A percentile compares a stretch with the other conserved stretches of the same genome.
These are phyloP conservation scores for Trametes polyzona DNA, from an alignment of 1,284 basidiomycete species.

Conservation along the genomic window DNA sequence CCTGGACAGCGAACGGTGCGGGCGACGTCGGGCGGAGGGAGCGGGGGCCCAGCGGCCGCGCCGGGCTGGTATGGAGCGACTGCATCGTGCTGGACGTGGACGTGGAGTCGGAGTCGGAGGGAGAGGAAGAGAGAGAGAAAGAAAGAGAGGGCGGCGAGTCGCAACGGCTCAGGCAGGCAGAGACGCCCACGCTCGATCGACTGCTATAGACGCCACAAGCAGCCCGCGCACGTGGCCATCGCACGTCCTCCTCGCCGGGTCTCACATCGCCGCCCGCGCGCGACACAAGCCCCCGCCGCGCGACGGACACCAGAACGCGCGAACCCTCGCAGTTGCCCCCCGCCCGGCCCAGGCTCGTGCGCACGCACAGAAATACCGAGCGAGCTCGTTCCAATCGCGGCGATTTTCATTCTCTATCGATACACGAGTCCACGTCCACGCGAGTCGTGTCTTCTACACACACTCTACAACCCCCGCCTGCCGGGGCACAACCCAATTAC, in stretches of 20 bases:
- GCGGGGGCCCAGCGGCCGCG: slow-evolving; percentile 64
- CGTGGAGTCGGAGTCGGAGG: slow-evolving; percentile 20
- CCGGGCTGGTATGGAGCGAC: slow-evolving; percentile 37
- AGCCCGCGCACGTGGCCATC: slow-evolving; percentile 22
- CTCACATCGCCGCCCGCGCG: slow-evolving; percentile 21
- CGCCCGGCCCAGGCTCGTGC: neutral
- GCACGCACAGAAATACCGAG: slow-evolving; percentile 1
- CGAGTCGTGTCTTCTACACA: slow-evolving; percentile 11
- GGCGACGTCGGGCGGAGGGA: slow-evolving; percentile 52
- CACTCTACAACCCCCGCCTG: neutral
- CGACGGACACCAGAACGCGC: neutral
- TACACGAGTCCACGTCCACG: slow-evolving; percentile 16
- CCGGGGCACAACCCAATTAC: slow-evolving; percentile 9
- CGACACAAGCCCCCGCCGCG: neutral
- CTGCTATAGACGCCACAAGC: slow-evolving; percentile 19
- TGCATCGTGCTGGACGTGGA: slow-evolving; percentile 39
- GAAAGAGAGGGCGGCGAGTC: slow-evolving; percentile 6
- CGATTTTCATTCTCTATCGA: slow-evolving; percentile 10
- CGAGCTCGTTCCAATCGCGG: slow-evolving; percentile 13
- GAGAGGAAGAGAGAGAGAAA: neutral
- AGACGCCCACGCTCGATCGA: slow-evolving; percentile 8
- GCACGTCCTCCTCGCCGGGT: slow-evolving; percentile 9
- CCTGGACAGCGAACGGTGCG: slow-evolving; percentile 39
- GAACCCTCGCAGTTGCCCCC: neutral
- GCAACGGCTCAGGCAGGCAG: slow-evolving; percentile 18